Percentiles rank a stretch among this genome's conserved stretches.
phyloP scores from a whole-genome alignment of 257 asterid genomes.

The Verbascum thapsus region DNA sequence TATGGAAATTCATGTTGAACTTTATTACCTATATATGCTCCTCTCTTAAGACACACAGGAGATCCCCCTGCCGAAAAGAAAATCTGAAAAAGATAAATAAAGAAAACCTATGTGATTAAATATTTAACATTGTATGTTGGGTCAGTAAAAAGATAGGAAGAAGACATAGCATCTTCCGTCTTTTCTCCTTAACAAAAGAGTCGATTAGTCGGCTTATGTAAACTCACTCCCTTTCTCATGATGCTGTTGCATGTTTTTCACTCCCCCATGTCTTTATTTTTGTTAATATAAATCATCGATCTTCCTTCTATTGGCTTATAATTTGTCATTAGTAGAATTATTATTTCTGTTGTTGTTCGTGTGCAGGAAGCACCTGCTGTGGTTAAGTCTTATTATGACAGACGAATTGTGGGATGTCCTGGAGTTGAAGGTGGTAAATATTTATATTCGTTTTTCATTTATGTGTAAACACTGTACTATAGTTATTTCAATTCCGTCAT shows the following conservation, averaged over 20 bases:
- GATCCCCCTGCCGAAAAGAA: neutral
- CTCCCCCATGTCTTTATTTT: neutral
- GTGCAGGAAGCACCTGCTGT: conserved; percentile 87
- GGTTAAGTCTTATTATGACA: conserved; percentile 65
- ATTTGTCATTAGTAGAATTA: neutral
- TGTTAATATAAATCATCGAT: neutral
- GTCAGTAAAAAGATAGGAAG: neutral
- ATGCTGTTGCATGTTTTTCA: conserved; percentile 18
- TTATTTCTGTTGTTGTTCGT: conserved; percentile 6
- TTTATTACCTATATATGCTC: too few relatives aligned
- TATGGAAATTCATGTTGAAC: too few relatives aligned
- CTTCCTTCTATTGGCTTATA: conserved; percentile 1
- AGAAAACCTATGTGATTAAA: too few relatives aligned
- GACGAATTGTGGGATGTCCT: conserved; percentile 93
- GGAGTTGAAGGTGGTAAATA: conserved; percentile 88
- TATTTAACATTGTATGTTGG: neutral
- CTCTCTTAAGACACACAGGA: neutral
- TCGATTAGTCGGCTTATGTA: too few relatives aligned
- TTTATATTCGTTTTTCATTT: too few relatives aligned
- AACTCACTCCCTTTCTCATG: neutral
- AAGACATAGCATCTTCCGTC: too few relatives aligned
- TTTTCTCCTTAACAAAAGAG: neutral
- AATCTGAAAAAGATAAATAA: neutral
- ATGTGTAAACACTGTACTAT: neutral
- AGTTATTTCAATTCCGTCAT: conserved; percentile 1